A percentile compares a stretch with the other conserved stretches of the same genome.
phyloP scores from a whole-genome alignment of 192 early-diverging fungal species.

The Coemansia sp. region DNA sequence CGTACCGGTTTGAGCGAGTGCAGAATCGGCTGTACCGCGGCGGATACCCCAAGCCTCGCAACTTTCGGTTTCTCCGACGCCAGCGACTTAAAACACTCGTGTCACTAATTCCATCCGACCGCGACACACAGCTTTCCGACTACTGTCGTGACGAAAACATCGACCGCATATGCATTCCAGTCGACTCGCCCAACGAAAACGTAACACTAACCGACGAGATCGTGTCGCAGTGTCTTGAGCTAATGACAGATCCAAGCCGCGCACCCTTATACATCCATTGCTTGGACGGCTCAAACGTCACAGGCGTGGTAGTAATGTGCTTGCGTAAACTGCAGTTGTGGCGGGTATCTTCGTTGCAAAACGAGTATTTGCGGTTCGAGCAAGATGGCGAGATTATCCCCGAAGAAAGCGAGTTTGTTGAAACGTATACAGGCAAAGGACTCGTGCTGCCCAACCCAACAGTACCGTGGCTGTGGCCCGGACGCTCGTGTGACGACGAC shows the following conservation, averaged over 20 bases:
- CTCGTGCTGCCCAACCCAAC: conserved; percentile 41
- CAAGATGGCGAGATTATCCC: conserved; percentile 55
- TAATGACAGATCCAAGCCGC: conserved; percentile 72
- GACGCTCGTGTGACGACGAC: conserved; percentile 1
- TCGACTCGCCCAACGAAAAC: conserved; percentile 84
- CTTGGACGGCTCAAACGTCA: conserved; percentile 84
- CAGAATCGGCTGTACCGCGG: conserved; percentile 85
- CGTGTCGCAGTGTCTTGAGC: conserved; percentile 66
- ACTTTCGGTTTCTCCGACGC: conserved; percentile 81
- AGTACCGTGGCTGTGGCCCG: conserved; percentile 47
- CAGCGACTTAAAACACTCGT: conserved; percentile 72
- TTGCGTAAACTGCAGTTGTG: conserved; percentile 90
- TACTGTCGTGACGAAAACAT: conserved; percentile 72
- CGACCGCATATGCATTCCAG: conserved; percentile 63
- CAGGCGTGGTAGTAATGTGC: conserved; percentile 79
- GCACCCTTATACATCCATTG: conserved; percentile 89
- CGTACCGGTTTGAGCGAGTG: conserved; percentile 83
- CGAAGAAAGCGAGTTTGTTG: conserved; percentile 57
- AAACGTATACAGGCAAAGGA: conserved; percentile 26
- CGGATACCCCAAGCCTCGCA: conserved; percentile 83
- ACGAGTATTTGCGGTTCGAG: conserved; percentile 70
- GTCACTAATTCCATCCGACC: conserved; percentile 77
- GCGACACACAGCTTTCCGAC: conserved; percentile 57
- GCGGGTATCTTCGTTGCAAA: conserved; percentile 68
- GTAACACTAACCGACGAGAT: conserved; percentile 77